These are phyloP conservation scores for Areca catechu DNA, from an alignment of 176 grass and related monocot genomes.

Conservation along the genomic window DNA sequence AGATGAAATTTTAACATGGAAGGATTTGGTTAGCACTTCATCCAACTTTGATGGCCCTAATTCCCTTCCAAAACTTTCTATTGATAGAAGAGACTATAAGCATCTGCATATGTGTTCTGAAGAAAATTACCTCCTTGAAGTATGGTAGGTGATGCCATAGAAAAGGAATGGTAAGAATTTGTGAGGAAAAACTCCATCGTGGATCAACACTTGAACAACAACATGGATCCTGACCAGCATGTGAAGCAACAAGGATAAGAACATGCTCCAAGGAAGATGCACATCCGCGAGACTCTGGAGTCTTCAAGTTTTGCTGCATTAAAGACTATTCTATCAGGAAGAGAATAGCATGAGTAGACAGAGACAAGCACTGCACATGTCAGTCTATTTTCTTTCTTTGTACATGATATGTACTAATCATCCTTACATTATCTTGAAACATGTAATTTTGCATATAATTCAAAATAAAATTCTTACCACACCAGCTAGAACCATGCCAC, in stretches of 20 bases:
- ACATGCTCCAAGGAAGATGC: slow-evolving; percentile 65
- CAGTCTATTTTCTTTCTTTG: too few species aligned
- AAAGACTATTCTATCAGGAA: slow-evolving; percentile 6
- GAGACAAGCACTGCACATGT: too few species aligned
- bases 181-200: slow-evolving; percentile 77
- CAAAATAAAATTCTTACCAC: slow-evolving; percentile 37
- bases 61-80: too few species aligned
- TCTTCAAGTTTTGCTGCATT: slow-evolving; percentile 50
- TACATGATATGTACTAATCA: too few species aligned
- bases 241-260: slow-evolving; percentile 62
- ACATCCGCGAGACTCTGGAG: slow-evolving; percentile 16
- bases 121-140: slow-evolving; percentile 68
- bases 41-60: too few species aligned
- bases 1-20: too few species aligned
- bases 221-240: slow-evolving; percentile 51
- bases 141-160: slow-evolving; percentile 76
- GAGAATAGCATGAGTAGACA: too few species aligned
- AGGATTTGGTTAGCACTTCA: too few species aligned
- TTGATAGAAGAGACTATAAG: too few species aligned
- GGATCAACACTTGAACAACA: slow-evolving; percentile 44
- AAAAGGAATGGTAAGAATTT: slow-evolving; percentile 87
- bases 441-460: too few species aligned
- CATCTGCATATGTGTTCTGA: too few species aligned
- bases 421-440: too few species aligned
- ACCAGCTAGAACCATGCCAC: slow-evolving; percentile 48